A percentile compares a stretch with the other conserved stretches of the same genome.
Evolutionary conservation across 176 grass and related monocot species (phyloP).

Genomic region (Thalia dealbata): DNA sequence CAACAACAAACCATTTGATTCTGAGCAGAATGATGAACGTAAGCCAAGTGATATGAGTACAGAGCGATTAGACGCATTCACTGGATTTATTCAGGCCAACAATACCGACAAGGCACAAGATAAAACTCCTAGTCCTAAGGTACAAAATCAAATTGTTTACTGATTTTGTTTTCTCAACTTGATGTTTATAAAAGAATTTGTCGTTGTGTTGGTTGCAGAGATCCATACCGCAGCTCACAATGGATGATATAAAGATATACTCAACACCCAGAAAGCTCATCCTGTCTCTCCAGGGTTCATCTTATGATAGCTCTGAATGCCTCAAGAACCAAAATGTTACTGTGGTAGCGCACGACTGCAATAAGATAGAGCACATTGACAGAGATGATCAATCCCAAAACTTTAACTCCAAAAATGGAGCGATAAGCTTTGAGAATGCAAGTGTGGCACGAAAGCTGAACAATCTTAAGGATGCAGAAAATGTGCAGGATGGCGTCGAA

Average conservation of each 20-base stretch:
- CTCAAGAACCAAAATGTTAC: slow-evolving; percentile 4
- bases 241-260: slow-evolving; percentile 63
- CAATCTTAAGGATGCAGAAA: background rate
- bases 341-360: slow-evolving; percentile 8
- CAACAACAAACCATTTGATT: slow-evolving; percentile 24
- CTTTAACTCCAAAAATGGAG: slow-evolving; percentile 26
- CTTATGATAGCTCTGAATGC: slow-evolving; percentile 25
- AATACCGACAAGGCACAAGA: slow-evolving; percentile 24
- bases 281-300: slow-evolving; percentile 50
- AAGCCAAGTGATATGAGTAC: slow-evolving; percentile 31
- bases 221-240: slow-evolving; percentile 28
- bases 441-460: slow-evolving; percentile 6
- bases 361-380: slow-evolving; percentile 10
- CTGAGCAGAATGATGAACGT: slow-evolving; percentile 37
- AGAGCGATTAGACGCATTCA: slow-evolving; percentile 39
- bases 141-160: slow-evolving; percentile 16
- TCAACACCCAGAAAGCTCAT: slow-evolving; percentile 62
- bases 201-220: slow-evolving; percentile 27
- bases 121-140: slow-evolving; percentile 51
- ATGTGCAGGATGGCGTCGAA: slow-evolving; percentile 26
- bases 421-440: slow-evolving; percentile 20
- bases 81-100: slow-evolving; percentile 45
- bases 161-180: background rate
- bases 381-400: slow-evolving; percentile 24
- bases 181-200: slow-evolving; percentile 1